A percentile compares a stretch with the other conserved stretches of the same genome.
Conservation (phyloP, 2,329 filamentous ascomycete genomes). For the Pseudocercospora ulei region DNA sequence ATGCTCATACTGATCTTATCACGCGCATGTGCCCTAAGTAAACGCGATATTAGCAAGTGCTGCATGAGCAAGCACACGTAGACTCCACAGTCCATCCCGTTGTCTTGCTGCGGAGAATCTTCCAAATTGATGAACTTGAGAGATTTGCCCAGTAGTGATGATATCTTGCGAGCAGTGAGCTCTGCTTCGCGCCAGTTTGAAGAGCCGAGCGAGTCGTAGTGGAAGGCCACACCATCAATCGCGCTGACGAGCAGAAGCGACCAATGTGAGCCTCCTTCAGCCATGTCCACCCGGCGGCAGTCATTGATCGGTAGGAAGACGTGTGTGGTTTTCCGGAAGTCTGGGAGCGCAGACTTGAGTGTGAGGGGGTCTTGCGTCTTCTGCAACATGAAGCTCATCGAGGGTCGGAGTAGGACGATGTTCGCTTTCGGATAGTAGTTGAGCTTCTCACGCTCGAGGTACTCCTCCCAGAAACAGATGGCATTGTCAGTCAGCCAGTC, state of each 20-base stretch:
- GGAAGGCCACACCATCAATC: slow-evolving; percentile 84
- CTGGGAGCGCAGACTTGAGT: slow-evolving; percentile 60
- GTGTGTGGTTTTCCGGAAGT: slow-evolving; percentile 73
- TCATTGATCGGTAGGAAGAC: slow-evolving; percentile 96
- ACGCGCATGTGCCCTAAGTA: slow-evolving; percentile 66
- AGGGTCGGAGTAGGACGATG: slow-evolving; percentile 82
- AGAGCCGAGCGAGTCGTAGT: slow-evolving; percentile 80
- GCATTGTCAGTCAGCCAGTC: slow-evolving; percentile 98
- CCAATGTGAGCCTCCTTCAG: slow-evolving; percentile 94
- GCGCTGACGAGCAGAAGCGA: slow-evolving; percentile 80
- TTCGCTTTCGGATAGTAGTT: slow-evolving; percentile 67
- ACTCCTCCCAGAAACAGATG: slow-evolving; percentile 97
- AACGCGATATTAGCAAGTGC: slow-evolving; percentile 73
- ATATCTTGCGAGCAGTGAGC: slow-evolving; percentile 58
- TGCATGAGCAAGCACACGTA: slow-evolving; percentile 95
- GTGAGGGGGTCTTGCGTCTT: slow-evolving; percentile 53
- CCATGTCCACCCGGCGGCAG: slow-evolving; percentile 59
- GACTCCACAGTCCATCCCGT: slow-evolving; percentile 86
- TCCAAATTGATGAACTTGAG: slow-evolving; percentile 70
- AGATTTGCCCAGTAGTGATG: slow-evolving; percentile 54
- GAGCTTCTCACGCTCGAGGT: slow-evolving; percentile 82
- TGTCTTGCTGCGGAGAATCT: slow-evolving; percentile 84
- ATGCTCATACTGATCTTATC: slow-evolving; percentile 94
- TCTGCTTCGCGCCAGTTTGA: slow-evolving; percentile 67
- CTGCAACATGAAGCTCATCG: slow-evolving; percentile 86